phyloP scores from a whole-genome alignment of 2,329 filamentous ascomycete species.

The Arachnomyces sp. region DNA sequence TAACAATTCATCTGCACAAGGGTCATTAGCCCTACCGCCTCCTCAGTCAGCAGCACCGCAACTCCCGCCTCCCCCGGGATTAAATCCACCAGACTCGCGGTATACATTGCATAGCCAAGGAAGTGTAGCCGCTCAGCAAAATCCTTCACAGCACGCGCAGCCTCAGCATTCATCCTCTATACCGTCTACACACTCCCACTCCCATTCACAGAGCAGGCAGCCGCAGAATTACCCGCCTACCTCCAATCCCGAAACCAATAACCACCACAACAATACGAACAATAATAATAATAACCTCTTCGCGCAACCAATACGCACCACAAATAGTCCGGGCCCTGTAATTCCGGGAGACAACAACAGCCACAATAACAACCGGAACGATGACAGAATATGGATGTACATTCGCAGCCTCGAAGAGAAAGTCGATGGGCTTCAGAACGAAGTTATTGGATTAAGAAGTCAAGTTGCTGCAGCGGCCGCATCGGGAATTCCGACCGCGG shows the following conservation, averaged over 20 bases:
- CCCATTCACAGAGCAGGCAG: conserved; percentile 1
- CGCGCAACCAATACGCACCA: neutral
- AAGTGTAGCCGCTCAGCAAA: conserved; percentile 18
- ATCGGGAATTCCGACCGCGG: too few relatives aligned
- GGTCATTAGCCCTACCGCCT: conserved; percentile 9
- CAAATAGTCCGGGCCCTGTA: neutral
- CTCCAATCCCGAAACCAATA: conserved; percentile 3
- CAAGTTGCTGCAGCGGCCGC: conserved; percentile 14
- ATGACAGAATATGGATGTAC: conserved; percentile 18
- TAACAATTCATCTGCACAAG: neutral
- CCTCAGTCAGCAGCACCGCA: conserved; percentile 19
- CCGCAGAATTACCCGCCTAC: conserved; percentile 4
- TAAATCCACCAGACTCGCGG: conserved; percentile 28
- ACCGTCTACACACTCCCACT: conserved; percentile 6
- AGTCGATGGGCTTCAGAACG: conserved; percentile 26
- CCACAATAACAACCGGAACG: conserved; percentile 1
- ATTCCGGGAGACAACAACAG: conserved; percentile 2
- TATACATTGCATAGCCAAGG: conserved; percentile 29
- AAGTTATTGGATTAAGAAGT: conserved; percentile 22
- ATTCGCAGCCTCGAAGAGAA: conserved; percentile 25
- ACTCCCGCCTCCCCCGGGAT: conserved; percentile 24
- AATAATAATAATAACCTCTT: conserved; percentile 7
- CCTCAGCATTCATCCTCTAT: conserved; percentile 13
- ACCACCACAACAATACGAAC: conserved; percentile 2
- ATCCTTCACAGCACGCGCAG: conserved; percentile 7